Conservation (phyloP, 78 protist species). For the Monosiga brevicollis region DNA sequence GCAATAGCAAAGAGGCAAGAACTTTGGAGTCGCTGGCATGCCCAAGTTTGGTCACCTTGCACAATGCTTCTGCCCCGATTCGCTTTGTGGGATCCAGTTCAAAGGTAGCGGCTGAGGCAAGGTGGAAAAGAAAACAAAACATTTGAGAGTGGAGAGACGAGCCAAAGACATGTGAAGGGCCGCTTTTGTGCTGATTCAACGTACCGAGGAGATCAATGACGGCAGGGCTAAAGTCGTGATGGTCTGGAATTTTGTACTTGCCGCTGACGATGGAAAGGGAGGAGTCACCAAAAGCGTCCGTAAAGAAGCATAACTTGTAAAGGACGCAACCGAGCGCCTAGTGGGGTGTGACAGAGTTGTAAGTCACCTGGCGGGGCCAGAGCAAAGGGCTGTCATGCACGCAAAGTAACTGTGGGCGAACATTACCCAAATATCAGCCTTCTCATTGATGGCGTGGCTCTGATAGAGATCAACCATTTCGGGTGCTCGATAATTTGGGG, state of each 20-base stretch:
- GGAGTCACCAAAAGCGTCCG: conserved; percentile 8
- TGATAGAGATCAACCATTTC: conserved; percentile 36
- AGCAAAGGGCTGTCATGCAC: neutral
- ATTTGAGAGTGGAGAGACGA: no score
- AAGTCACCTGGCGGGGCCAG: neutral
- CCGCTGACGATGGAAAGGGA: neutral
- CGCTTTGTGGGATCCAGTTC: no score
- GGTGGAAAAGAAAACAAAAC: no score
- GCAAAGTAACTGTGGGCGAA: neutral
- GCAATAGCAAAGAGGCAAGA: no score
- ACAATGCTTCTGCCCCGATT: no score
- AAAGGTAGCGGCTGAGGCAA: no score
- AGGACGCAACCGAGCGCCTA: conserved; percentile 33
- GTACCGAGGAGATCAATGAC: no score
- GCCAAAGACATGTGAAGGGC: no score
- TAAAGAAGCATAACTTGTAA: conserved; percentile 11
- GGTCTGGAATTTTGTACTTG: neutral
- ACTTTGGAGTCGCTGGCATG: no score
- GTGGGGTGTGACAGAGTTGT: neutral
- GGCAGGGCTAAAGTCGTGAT: no score
- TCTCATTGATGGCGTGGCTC: neutral
- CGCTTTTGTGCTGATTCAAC: no score
- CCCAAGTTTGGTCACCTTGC: no score
- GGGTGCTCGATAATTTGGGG: conserved; percentile 24
- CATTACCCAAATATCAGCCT: conserved; percentile 26